Conservation (phyloP, 768 basidiomycete species). For the Lactarius vividus region DNA sequence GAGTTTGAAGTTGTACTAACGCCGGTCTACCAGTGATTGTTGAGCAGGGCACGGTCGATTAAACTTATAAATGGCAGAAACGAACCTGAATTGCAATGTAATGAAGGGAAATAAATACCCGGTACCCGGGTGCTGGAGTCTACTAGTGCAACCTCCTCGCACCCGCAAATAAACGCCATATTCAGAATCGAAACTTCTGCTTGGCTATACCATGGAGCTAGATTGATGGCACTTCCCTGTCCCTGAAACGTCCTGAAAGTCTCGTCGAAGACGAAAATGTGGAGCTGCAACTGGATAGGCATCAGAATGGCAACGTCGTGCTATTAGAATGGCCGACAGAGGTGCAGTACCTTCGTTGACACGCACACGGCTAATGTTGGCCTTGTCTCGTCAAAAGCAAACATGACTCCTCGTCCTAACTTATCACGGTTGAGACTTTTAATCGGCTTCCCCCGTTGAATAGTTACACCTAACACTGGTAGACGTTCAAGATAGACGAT, state of each 20-base stretch:
- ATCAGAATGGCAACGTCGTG: neutral
- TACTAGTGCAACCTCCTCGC: constrained; percentile 51
- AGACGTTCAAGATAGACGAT: constrained; percentile 19
- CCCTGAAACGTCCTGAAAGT: constrained; percentile 41
- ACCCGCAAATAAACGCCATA: constrained; percentile 45
- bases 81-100: constrained; percentile 53
- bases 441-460: neutral
- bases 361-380: constrained; percentile 48
- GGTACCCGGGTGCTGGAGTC: constrained; percentile 42
- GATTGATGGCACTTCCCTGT: constrained; percentile 40
- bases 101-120: constrained; percentile 55
- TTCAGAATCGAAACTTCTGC: constrained; percentile 32
- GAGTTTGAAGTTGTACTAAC: constrained; percentile 37
- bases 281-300: constrained; percentile 34
- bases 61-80: neutral
- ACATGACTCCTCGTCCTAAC: constrained; percentile 42
- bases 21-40: constrained; percentile 42
- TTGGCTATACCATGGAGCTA: constrained; percentile 44
- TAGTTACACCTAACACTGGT: neutral
- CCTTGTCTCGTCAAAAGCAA: constrained; percentile 54
- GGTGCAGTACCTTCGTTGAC: constrained; percentile 39
- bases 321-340: neutral
- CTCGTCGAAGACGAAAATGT: constrained; percentile 51
- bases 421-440: constrained; percentile 42
- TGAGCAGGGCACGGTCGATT: neutral